A percentile compares a stretch with the other conserved stretches of the same genome.
phyloP scores from a whole-genome alignment of 1,139 yeast genomes.

The Fermentozyma sake region DNA sequence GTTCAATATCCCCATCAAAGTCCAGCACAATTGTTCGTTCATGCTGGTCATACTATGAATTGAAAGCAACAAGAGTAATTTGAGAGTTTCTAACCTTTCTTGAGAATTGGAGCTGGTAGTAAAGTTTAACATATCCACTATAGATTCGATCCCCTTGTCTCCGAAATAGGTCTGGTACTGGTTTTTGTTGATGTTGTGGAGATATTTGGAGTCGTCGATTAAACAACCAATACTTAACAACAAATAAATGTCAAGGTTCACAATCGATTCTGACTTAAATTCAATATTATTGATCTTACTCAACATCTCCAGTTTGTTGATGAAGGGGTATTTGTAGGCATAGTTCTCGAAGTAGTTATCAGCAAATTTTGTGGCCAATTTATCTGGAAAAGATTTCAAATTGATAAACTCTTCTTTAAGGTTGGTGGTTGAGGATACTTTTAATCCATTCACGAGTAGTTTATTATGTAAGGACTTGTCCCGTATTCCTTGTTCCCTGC shows the following conservation, averaged over 20 bases:
- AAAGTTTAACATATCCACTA: slow-evolving; percentile 32
- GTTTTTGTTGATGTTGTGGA: slow-evolving; percentile 11
- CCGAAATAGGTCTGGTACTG: slow-evolving; percentile 27
- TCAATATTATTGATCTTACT: slow-evolving; percentile 21
- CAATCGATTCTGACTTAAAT: slow-evolving; percentile 33
- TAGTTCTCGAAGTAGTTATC: slow-evolving; percentile 36
- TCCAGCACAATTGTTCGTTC: slow-evolving; percentile 30
- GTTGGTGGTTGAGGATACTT: slow-evolving; percentile 10
- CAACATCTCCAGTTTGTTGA: slow-evolving; percentile 20
- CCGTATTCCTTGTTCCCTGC: slow-evolving; percentile 6
- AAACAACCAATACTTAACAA: slow-evolving; percentile 39
- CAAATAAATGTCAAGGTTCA: slow-evolving; percentile 35
- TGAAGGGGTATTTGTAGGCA: slow-evolving; percentile 33
- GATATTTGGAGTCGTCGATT: slow-evolving; percentile 24
- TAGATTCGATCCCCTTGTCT: slow-evolving; percentile 27
- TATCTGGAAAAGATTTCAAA: slow-evolving; percentile 26
- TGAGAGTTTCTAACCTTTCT: slow-evolving; percentile 19
- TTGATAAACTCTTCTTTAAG: slow-evolving; percentile 35
- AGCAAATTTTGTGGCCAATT: slow-evolving; percentile 29
- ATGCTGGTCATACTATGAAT: slow-evolving; percentile 28
- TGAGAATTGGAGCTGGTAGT: slow-evolving; percentile 14
- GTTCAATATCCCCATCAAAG: slow-evolving; percentile 30
- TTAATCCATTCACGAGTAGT: slow-evolving; percentile 6
- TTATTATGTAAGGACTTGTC: slow-evolving; percentile 7
- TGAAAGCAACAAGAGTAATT: slow-evolving; percentile 26